phyloP scores from a whole-genome alignment of 768 basidiomycete species.

The Rhizopogon vulgaris region DNA sequence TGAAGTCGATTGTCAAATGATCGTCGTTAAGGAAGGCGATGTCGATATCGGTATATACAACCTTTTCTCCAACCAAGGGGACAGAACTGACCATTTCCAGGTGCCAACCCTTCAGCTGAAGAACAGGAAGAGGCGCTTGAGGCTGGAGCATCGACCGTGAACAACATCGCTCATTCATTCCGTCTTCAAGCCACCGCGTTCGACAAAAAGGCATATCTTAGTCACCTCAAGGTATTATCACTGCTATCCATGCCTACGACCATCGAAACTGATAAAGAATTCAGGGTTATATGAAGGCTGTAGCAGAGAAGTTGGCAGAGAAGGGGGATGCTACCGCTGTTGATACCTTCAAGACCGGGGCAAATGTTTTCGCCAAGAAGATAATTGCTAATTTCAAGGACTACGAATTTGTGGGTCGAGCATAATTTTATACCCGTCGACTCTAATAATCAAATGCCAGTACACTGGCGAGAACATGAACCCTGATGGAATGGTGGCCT shows the following conservation, averaged over 20 bases:
- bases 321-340: conserved; percentile 51
- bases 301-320: conserved; percentile 62
- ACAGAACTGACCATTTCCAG: conserved; percentile 31
- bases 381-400: conserved; percentile 87
- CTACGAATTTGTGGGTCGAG: conserved; percentile 75
- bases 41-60: conserved; percentile 75
- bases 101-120: conserved; percentile 91
- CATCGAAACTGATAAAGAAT: neutral
- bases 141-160: conserved; percentile 69
- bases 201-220: conserved; percentile 85
- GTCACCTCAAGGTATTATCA: conserved; percentile 68
- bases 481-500: conserved; percentile 88
- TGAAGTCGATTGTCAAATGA: conserved; percentile 79
- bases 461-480: conserved; percentile 73
- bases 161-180: conserved; percentile 91
- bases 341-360: conserved; percentile 75
- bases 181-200: conserved; percentile 76
- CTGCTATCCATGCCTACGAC: neutral
- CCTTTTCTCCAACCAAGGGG: neutral
- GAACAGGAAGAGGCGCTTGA: conserved; percentile 78
- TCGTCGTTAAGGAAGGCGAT: conserved; percentile 70
- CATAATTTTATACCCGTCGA: too few relatives aligned
- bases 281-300: conserved; percentile 89
- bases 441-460: conserved; percentile 28
- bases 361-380: conserved; percentile 77